phyloP scores from a whole-genome alignment of 768 basidiomycete species.

The Leccinum aurantiacum region DNA sequence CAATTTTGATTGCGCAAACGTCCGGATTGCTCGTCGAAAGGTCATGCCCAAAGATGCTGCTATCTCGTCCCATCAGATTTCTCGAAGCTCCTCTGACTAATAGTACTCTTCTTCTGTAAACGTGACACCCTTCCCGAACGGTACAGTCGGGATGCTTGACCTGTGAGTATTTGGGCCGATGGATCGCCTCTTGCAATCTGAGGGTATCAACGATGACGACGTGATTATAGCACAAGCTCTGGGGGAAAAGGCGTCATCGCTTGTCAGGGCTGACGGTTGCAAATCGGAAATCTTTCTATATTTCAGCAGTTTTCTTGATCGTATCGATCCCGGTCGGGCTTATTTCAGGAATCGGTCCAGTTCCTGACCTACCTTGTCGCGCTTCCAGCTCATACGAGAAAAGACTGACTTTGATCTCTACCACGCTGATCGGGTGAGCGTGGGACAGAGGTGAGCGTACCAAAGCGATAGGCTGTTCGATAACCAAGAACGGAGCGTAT shows the following conservation, averaged over 20 bases:
- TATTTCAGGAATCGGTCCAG: not conserved
- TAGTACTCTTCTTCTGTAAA: slow-evolving; percentile 39
- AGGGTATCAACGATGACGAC: slow-evolving; percentile 40
- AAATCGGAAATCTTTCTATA: slow-evolving; percentile 4
- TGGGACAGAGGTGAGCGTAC: not conserved
- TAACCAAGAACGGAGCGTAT: too few species aligned
- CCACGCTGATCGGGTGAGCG: slow-evolving; percentile 53
- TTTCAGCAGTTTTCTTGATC: not conserved
- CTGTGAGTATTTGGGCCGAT: too few species aligned
- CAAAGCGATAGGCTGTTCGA: too few species aligned
- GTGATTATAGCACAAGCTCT: slow-evolving; percentile 46
- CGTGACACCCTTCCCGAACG: slow-evolving; percentile 40
- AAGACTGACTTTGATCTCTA: slow-evolving; percentile 67
- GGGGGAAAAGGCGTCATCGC: slow-evolving; percentile 1
- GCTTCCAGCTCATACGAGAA: slow-evolving; percentile 57
- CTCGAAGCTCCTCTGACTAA: slow-evolving; percentile 38
- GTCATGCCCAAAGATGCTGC: slow-evolving; percentile 36
- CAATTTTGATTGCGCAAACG: not conserved
- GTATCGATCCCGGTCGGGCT: not conserved
- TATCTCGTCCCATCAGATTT: slow-evolving; percentile 37
- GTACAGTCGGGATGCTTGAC: slow-evolving; percentile 35
- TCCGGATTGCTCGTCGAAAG: not conserved
- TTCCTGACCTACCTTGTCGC: slow-evolving; percentile 35
- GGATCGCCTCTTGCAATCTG: slow-evolving; percentile 36
- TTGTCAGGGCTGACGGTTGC: not conserved